Evolutionary conservation across 140 eudicot species (phyloP), one percentile per base, ranked within the genome.

Genomic region (Senecio squalidus): DNA sequence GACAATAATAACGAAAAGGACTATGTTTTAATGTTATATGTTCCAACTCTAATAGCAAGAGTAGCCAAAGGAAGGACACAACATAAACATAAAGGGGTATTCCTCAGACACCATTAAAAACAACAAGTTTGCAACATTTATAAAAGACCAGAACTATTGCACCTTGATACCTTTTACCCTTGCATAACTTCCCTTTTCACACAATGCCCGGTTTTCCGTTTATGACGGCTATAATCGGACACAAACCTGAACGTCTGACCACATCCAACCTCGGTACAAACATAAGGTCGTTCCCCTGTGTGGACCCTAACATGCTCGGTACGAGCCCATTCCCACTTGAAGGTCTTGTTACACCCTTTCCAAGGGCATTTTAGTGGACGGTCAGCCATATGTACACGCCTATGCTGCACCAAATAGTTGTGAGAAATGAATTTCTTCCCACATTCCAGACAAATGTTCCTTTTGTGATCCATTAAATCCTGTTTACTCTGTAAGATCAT

Each of bases 311-410:
- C 83, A 71, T 91, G 50, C 8, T 44, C 23, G 23, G 50, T 44
- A 3, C 93, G 73, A 1, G 97, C 97, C 97, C 97, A 90, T 0
- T 95, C 95, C 97, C 97, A 90, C 70, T 90, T 90, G 47, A 90
- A 90, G 3, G 89, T 70, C 97, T 85, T 90, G 68, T 78, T 80
- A 73, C 97, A 90, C 9, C 97, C 95, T 75, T 90, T 85, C 95
- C 97, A 90, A 0, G 97, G 97, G 64, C 95, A 85, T 56, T 82
- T 84, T 1, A 90, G 69, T 2, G 4, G 97, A 13, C 97, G 89
- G 53, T 78, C 94, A 23, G 82, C 97, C 82, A 67, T 11, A 44
- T 85, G 97, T 20, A 82, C 95, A 14, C 97, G 95, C 36, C 87
- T 64, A 50, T 85, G 97, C 75, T 89, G 95, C 39, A 89, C 93